A percentile compares a stretch with the other conserved stretches of the same genome.
Evolutionary conservation across 345 rosid species (phyloP).

Genomic region (Brassica carinata): DNA sequence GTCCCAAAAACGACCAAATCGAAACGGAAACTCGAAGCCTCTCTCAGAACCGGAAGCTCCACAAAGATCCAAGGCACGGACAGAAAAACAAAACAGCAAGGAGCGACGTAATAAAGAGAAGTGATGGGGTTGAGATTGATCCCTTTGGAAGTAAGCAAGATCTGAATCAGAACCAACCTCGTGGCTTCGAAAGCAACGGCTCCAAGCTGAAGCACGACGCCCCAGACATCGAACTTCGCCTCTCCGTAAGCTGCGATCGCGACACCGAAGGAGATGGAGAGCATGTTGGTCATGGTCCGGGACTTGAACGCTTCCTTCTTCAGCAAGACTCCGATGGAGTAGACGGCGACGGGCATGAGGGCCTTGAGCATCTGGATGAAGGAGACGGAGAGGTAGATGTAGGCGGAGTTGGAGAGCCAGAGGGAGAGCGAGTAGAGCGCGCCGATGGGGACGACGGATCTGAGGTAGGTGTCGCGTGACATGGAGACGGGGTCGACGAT

Average conservation of each 20-base stretch:
- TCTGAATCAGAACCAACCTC: constrained; percentile 85
- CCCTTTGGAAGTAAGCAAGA: constrained; percentile 82
- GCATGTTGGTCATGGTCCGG: constrained; percentile 80
- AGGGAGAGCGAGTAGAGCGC: too few species aligned
- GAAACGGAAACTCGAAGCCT: not conserved
- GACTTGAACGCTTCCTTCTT: constrained; percentile 66
- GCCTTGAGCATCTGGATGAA: too few species aligned
- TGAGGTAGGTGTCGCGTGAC: too few species aligned
- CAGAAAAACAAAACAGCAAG: not conserved
- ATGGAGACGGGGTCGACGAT: too few species aligned
- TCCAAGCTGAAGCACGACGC: constrained; percentile 77
- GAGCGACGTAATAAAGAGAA: constrained; percentile 30
- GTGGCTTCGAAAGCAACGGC: constrained; percentile 95
- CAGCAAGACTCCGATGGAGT: constrained; percentile 67
- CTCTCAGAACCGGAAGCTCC: not conserved
- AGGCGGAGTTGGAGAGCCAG: too few species aligned
- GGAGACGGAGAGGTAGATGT: too few species aligned
- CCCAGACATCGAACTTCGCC: constrained; percentile 84
- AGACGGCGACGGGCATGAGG: too few species aligned
- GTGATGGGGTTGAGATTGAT: constrained; percentile 83
- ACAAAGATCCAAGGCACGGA: not conserved
- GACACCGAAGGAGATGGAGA: constrained; percentile 24
- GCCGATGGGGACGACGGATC: too few species aligned
- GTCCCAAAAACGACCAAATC: not conserved
- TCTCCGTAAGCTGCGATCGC: constrained; percentile 90